These are phyloP conservation scores for Pogostemon cablin DNA, from an alignment of 257 asterid species.

Conservation along the genomic window DNA sequence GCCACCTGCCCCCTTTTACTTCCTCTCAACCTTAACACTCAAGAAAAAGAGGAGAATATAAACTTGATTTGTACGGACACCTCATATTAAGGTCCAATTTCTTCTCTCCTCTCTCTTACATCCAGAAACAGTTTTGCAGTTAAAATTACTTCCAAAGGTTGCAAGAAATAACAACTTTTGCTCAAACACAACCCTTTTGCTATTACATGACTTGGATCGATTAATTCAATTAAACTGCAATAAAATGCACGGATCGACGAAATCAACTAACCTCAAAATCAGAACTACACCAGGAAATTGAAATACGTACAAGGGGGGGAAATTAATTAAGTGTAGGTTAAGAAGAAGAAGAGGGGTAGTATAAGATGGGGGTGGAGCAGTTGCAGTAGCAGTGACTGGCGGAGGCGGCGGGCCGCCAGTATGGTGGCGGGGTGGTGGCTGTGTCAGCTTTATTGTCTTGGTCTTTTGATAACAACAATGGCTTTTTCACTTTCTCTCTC, in stretches of 20 bases:
- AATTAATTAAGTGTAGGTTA: not conserved
- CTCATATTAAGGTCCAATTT: not conserved
- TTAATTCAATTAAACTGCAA: not conserved
- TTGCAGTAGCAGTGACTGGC: not conserved
- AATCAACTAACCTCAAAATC: constrained; percentile 36
- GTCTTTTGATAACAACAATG: constrained; percentile 32
- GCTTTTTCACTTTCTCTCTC: constrained; percentile 20
- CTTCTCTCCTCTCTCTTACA: not conserved
- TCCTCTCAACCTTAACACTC: constrained; percentile 35
- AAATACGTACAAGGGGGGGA: not conserved
- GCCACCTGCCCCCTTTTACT: constrained; percentile 39
- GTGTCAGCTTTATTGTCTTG: constrained; percentile 45
- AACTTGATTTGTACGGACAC: constrained; percentile 26
- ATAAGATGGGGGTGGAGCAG: constrained; percentile 10
- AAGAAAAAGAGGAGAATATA: constrained; percentile 32
- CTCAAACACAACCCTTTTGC: not conserved
- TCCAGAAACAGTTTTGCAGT: constrained; percentile 13
- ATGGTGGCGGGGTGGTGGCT: constrained; percentile 35
- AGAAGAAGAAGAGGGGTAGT: not conserved
- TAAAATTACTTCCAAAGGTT: not conserved
- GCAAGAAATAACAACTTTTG: not conserved
- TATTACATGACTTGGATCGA: not conserved
- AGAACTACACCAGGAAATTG: constrained; percentile 1
- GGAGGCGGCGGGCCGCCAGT: constrained; percentile 33
- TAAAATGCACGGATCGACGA: constrained; percentile 30